Evolutionary conservation across 1,284 basidiomycete genomes (phyloP), one percentile per base, ranked within the genome.

Genomic region (Ceratobasidium sp.): DNA sequence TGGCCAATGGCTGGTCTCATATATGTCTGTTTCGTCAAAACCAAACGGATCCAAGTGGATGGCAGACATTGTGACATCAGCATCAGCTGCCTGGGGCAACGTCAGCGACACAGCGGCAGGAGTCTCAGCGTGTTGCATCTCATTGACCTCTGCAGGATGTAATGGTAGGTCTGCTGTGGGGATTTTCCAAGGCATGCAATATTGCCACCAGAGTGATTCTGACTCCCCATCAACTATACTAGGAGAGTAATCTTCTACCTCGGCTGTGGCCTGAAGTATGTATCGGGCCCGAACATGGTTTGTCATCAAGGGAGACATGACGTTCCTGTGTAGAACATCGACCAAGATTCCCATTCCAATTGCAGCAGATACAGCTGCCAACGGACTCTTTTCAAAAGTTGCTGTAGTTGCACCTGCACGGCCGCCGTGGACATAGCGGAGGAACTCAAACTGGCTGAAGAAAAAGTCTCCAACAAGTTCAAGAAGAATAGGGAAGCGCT

Each of bases 361-460:
- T 58, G 15, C 55, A 18, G 55, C 12, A 23, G 55, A n/a, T 28
- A 58, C n/a, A 9, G n/a, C 55, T 10, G n/a, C 28, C n/a, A 58
- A 13, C 9, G 55, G 55, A 10, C n/a, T n/a, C n/a, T 58, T 58
- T 23, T 58, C 55, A n/a, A 58, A 10, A 18, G 55, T 58, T 10
- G 55, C 28, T 58, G n/a, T 23, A 23, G n/a, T 23, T 23, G 55
- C n/a, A 58, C 28, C 55, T 15, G 55, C n/a, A 10, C n/a, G n/a
- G 10, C 55, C 55, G 9, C 55, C 55, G 28, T 58, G n/a, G n/a
- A 58, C 55, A 58, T 58, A 58, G 10, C 55, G n/a, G 15, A 58
- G 12, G 55, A 58, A 58, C 55, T 58, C 55, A 58, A 58, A 58
- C n/a, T 58, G 9, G n/a, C n/a, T 28, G 55, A 58, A 58, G 28